Evolutionary conservation across 805 yeast species (phyloP).

Genomic region (Candida caryicola): DNA sequence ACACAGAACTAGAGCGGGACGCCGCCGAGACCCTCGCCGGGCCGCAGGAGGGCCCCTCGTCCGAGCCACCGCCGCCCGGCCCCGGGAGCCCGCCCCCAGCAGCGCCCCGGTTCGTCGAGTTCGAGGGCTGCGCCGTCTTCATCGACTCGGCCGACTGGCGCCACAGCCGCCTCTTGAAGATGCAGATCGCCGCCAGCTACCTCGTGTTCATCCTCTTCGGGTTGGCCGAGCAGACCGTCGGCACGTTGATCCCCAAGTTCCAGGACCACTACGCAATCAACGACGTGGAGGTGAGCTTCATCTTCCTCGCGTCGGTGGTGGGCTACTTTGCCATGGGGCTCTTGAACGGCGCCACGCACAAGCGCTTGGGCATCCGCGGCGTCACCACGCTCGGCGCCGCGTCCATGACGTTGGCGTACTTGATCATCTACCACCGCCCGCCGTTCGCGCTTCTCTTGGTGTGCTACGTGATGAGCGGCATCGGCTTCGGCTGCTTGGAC

Average conservation of each 20-base stretch:
- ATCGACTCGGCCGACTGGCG: conserved; percentile 43
- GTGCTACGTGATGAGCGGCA: conserved; percentile 44
- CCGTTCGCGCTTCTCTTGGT: conserved; percentile 41
- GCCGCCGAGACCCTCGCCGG: too few species aligned
- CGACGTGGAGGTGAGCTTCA: conserved; percentile 46
- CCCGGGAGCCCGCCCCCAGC: too few species aligned
- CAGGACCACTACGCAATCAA: conserved; percentile 46
- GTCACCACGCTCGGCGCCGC: conserved; percentile 34
- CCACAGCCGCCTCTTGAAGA: conserved; percentile 33
- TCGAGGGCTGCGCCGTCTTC: not conserved
- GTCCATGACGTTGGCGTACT: conserved; percentile 37
- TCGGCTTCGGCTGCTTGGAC: conserved; percentile 57
- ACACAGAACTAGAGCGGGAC: too few species aligned
- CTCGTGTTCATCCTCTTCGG: conserved; percentile 48
- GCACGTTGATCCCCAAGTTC: conserved; percentile 54
- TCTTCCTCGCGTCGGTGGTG: conserved; percentile 50
- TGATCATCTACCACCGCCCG: conserved; percentile 37
- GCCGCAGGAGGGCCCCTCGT: too few species aligned
- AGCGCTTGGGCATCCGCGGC: conserved; percentile 47
- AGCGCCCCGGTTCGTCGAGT: not conserved
- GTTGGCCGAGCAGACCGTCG: conserved; percentile 58
- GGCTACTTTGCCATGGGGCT: conserved; percentile 59
- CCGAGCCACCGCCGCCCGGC: too few species aligned
- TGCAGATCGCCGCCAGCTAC: conserved; percentile 42
- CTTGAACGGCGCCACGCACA: conserved; percentile 42